Percentiles rank a stretch among this genome's conserved stretches.
Conservation (phyloP, 768 basidiomycete genomes). For the Xerocomus brunneocitrinus region DNA sequence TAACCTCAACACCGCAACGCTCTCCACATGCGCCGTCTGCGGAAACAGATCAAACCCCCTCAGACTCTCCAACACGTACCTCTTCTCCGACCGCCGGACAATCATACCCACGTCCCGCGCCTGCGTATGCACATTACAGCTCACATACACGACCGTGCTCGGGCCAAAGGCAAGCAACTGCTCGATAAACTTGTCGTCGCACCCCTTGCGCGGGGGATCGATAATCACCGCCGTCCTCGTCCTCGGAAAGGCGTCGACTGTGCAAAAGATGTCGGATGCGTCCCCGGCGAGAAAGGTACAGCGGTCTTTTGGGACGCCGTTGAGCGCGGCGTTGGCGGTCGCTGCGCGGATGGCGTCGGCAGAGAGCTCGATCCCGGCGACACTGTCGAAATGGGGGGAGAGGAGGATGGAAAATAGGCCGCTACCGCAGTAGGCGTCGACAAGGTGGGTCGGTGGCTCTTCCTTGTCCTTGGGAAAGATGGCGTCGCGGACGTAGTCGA, state of each 20-base stretch:
- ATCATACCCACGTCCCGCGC: conserved; percentile 83
- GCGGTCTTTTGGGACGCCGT: conserved; percentile 51
- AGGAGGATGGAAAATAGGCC: conserved; percentile 87
- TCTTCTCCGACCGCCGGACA: conserved; percentile 38
- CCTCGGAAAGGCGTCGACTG: conserved; percentile 61
- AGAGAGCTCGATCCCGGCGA: conserved; percentile 88
- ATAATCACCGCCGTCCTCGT: conserved; percentile 66
- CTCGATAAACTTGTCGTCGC: conserved; percentile 70
- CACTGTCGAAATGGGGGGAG: conserved; percentile 63
- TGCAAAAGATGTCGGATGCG: conserved; percentile 78
- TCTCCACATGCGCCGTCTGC: conserved; percentile 93
- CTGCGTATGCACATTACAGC: conserved; percentile 93
- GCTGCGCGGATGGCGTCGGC: conserved; percentile 66
- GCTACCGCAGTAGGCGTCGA: conserved; percentile 92
- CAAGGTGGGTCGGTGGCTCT: conserved; percentile 67
- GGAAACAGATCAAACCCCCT: conserved; percentile 94
- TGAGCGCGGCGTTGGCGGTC: conserved; percentile 59
- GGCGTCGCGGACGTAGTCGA: conserved; percentile 75
- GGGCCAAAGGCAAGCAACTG: conserved; percentile 73
- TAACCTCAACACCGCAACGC: conserved; percentile 63
- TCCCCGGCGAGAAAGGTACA: conserved; percentile 75
- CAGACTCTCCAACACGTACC: conserved; percentile 78
- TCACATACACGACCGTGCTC: conserved; percentile 78
- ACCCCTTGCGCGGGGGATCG: conserved; percentile 95
- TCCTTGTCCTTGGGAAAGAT: conserved; percentile 42